Evolutionary conservation across 352 stramenopile species (phyloP), one percentile per base, ranked within the genome.

Genomic region (Phytophthora cactorum): DNA sequence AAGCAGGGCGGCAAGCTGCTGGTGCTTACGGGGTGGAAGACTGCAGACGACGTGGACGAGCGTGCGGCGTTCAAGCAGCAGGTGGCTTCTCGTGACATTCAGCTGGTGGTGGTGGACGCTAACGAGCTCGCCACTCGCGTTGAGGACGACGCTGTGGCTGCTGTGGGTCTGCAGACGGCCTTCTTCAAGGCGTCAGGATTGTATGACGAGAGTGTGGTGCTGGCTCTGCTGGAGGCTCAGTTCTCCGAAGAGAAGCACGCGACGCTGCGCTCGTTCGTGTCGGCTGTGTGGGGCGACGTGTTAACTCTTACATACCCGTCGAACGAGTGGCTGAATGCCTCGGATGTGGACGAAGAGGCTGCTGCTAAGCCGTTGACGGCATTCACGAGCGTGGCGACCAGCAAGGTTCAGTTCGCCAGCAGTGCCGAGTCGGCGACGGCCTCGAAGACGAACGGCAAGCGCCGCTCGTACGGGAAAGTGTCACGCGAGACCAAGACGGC

Each of bases 1-100:
- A 89, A 90, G 66, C 63, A 55, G 31, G 75, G 79, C 29, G 84
- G 84, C 15, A 86, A 73, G 34, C 51, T 92, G 36, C 68, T 92
- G 2, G 80, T 92, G 44, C 68, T 88, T 45, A 57, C 78, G 17
- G 65, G 72, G 57, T 90, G 84, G 84, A 89, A 90, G 64, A 90
- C 82, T 3, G 56, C 81, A 12, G 82, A 91, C 63, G 81, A 92
- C 32, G 57, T 89, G 3, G 80, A 89, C 43, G 78, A 86, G 60
- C 76, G 72, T 43, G 55, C 63, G 3, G 51, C 49, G 29, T 88
- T 92, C 75, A 92, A 90, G 75, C 43, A 72, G 36, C 59, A 78
- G 8, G 70, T 92, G 27, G 84, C 81, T n/a, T 66, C 72, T 51
- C 85, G 86, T 68, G 56, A 75, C 38, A 63, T 82, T 17, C 52